Base-by-base conservation (phyloP, 805 yeast genomes). In the Saccharomycopsis selenospora region DNA sequence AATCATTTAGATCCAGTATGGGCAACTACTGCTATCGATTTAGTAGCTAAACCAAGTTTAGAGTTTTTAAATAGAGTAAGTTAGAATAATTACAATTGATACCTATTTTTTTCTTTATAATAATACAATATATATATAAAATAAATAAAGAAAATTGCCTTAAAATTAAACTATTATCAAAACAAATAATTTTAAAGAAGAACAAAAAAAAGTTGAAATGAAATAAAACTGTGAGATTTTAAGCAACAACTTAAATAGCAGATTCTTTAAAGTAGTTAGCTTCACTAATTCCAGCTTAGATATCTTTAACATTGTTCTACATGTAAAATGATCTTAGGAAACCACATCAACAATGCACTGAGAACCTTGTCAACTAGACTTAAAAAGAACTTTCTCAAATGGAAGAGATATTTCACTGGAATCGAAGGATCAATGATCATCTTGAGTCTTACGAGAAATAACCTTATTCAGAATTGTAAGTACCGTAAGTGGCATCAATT, bases 1-100 rank as follows among this genome's bases (percentile, higher is more conserved):
- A 79, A 89, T 14, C 99, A 91, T 64, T 66, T 91, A 46, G 99
- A 91, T 64, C 95, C 89, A 0, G 68, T 90, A 11, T 91, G 99
- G 99, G 91, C 97, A 0, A 79, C 76, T 58, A 90, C 86, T 59
- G 80, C 81, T 1, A 70, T 77, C 24, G 79, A 77, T 3, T 73
- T 71, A 40, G 75, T 91, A 18, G 96, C 95, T 1, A 64, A 63
- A 44, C 71, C 69, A 8, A 55, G 76, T 25, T 46, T 70, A 2
- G 56, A 59, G 3, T 71, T 68, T 51, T 51, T 73, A 30, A 36
- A 45, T 5, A 48, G 36, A 14, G 41, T 50, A 20, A 17, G 45
- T n/a, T 48, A 14, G 23, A 14, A 2, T 33, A 33, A 33, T 10
- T 14, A 33, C 17, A 4, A 33, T 10, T 20, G 17, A 6, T 33